phyloP scores from a whole-genome alignment of 441 rosid genomes.

The Rhodomyrtus psidioides region DNA sequence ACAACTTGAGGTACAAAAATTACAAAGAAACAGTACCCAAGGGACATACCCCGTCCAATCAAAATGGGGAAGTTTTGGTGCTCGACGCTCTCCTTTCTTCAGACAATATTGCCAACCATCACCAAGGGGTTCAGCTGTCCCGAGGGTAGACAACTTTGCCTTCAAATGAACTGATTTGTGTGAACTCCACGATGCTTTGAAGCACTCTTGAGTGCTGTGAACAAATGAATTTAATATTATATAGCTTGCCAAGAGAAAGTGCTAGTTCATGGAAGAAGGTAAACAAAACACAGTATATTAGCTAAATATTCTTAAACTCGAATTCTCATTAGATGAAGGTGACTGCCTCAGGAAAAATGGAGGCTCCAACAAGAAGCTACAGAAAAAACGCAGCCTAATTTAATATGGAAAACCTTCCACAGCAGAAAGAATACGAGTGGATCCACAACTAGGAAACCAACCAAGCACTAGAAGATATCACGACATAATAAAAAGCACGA shows the following conservation, averaged over 20 bases:
- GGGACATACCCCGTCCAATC: conserved; percentile 83
- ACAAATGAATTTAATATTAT: not conserved
- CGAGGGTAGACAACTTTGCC: conserved; percentile 47
- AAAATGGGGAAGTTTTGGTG: conserved; percentile 64
- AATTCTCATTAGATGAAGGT: not conserved
- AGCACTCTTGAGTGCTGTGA: conserved; percentile 86
- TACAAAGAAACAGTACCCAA: not conserved
- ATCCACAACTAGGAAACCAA: not conserved
- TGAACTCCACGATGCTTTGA: conserved; percentile 86
- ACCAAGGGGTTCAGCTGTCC: conserved; percentile 27
- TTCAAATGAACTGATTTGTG: conserved; percentile 82
- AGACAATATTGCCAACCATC: conserved; percentile 80
- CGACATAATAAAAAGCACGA: not conserved
- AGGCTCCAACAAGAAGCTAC: not conserved
- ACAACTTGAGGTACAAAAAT: not conserved
- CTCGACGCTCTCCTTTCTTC: conserved; percentile 63
- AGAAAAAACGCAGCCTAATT: not conserved
- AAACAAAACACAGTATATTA: not conserved
- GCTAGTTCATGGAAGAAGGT: not conserved
- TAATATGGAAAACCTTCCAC: not conserved
- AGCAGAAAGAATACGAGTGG: not conserved
- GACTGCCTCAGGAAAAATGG: not conserved
- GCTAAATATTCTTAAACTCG: not conserved
- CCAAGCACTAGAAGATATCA: not conserved
- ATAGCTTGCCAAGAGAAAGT: conserved; percentile 5